These are phyloP conservation scores for Solanum hybrid DNA, from an alignment of 305 asterid genomes.

Conservation along the genomic window DNA sequence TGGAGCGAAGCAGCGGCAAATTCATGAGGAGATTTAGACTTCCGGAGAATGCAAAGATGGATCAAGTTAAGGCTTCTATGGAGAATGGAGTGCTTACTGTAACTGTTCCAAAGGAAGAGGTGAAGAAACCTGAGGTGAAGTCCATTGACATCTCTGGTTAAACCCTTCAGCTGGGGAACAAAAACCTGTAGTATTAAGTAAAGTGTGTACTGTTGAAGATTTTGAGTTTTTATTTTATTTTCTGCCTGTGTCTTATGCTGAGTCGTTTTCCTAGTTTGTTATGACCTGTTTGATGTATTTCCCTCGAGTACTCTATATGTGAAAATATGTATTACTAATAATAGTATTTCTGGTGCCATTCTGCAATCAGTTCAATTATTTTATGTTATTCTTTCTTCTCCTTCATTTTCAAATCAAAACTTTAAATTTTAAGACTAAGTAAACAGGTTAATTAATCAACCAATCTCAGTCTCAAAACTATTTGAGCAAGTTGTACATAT, in stretches of 20 bases:
- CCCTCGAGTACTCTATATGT: neutral
- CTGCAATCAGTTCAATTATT: neutral
- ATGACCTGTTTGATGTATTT: neutral
- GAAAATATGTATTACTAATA: neutral
- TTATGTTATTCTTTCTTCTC: neutral
- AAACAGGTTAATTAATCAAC: too few species aligned
- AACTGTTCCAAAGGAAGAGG: slow-evolving; percentile 12
- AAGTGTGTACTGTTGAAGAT: neutral
- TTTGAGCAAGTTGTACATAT: too few species aligned
- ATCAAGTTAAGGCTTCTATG: slow-evolving; percentile 8
- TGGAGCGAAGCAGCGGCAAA: slow-evolving; percentile 24
- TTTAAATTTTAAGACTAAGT: too few species aligned
- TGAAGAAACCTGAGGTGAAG: slow-evolving; percentile 14
- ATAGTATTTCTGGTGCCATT: neutral
- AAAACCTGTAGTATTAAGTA: neutral
- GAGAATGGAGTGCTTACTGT: slow-evolving; percentile 18
- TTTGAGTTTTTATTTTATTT: neutral
- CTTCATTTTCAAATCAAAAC: neutral
- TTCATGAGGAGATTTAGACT: slow-evolving; percentile 21
- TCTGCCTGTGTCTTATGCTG: neutral
- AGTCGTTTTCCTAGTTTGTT: neutral
- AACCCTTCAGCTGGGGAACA: neutral
- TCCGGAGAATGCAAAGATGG: slow-evolving; percentile 18
- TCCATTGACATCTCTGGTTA: slow-evolving; percentile 12
- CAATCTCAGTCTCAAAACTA: too few species aligned